Evolutionary conservation across 75 land plant genomes (phyloP).

Genomic region (Cunninghamia lanceolata): DNA sequence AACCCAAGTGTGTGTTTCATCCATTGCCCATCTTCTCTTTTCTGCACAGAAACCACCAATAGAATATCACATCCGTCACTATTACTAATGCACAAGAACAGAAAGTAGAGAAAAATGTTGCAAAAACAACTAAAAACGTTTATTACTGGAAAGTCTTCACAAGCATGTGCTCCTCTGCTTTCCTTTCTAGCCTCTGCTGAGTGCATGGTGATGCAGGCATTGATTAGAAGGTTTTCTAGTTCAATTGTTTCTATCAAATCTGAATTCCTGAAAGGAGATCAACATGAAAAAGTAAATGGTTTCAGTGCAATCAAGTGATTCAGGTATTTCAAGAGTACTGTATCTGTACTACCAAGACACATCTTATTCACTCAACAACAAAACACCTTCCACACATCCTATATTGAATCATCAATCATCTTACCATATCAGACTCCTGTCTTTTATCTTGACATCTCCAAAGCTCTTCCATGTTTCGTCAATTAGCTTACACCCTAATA

Average conservation of each 20-base stretch:
- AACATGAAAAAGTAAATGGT: not conserved
- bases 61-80: not conserved
- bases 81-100: not conserved
- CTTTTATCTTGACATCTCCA: conserved; percentile 64
- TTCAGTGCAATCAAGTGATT: not conserved
- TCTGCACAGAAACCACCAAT: conserved; percentile 50
- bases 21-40: conserved; percentile 97
- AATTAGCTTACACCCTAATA: conserved; percentile 75
- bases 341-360: not conserved
- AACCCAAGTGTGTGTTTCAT: conserved; percentile 97
- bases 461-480: conserved; percentile 85
- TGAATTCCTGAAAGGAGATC: conserved; percentile 69
- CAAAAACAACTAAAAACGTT: not conserved
- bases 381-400: not conserved
- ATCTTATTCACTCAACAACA: not conserved
- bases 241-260: conserved; percentile 96
- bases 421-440: conserved; percentile 90
- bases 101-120: not conserved
- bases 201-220: conserved; percentile 96
- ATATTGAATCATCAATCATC: not conserved
- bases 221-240: conserved; percentile 95
- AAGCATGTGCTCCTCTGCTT: conserved; percentile 99
- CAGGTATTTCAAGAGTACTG: not conserved
- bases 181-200: conserved; percentile 99
- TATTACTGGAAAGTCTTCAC: conserved; percentile 94